Evolutionary conservation across 345 rosid genomes (phyloP), one percentile per base, ranked within the genome.

Genomic region (Balakata baccata): DNA sequence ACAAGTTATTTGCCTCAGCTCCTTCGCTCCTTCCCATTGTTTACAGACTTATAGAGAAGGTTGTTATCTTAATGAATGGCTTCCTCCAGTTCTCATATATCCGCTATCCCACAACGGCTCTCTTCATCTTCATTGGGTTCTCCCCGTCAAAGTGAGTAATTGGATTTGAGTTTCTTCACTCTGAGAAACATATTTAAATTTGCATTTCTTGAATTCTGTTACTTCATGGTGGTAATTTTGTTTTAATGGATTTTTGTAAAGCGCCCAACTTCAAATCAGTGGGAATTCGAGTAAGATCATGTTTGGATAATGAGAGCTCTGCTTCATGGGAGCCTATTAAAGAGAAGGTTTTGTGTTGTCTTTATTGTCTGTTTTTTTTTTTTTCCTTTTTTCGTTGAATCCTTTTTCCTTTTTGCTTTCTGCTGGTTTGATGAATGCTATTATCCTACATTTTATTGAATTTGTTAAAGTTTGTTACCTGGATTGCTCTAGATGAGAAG

Each of bases 261-360:
- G 79, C 79, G 72, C 76, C 46, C 17, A 74, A 63, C 50, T 74
- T 79, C 1, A 85, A 78, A 62, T 34, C 82, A 23, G 65, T 77
- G n/a, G 74, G 77, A 68, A 18, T 81, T 81, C 82, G 54, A 37
- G 83, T 85, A 71, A 82, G 76, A 59, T 73, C 84, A 14, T 78
- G 76, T 67, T 74, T 77, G 79, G 81, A 74, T 39, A 77, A 84
- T 64, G 83, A 75, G 46, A 62, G 74, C 53, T 65, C 7, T 68
- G 10, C 43, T 34, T 68, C 87, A 16, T 58, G 61, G 3, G 79
- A 75, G 64, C 66, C 78, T 22, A 47, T 22, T 56, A 70, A 54
- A 66, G 39, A 65, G 5, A 81, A 84, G 86, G 85, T 84, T 72
- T 75, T 6, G 3, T 49, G 12, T 69, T 64, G 65, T 56, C 10